phyloP scores from a whole-genome alignment of 257 asterid genomes.

The Solanum tarijense region DNA sequence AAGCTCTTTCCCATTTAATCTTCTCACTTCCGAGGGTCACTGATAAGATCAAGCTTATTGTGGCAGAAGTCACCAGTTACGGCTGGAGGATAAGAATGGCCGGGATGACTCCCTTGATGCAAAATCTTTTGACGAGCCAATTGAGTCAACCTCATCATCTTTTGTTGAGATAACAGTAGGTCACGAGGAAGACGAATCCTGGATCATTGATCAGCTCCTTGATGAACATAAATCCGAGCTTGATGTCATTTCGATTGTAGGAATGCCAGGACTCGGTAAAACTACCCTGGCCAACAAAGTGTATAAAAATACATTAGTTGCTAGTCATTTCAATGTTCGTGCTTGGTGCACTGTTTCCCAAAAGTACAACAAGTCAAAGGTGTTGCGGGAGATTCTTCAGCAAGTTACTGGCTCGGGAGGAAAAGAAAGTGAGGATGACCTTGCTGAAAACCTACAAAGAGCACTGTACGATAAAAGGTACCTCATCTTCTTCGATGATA shows the following conservation, averaged over 20 bases:
- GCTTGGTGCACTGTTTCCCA: no score
- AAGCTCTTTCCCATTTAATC: accelerated
- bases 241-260: neutral
- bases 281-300: neutral
- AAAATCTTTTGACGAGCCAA: no score
- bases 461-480: accelerated
- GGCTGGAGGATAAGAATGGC: no score
- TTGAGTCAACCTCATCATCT: no score
- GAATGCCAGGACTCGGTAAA: neutral
- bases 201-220: neutral
- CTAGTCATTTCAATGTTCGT: no score
- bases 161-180: no score
- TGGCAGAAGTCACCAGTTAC: accelerated
- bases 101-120: no score
- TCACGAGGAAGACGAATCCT: neutral
- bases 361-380: no score
- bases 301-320: no score
- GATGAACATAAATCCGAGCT: neutral
- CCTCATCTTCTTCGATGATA: no score
- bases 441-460: neutral
- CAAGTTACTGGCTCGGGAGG: neutral
- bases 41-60: no score
- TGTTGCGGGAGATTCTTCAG: neutral
- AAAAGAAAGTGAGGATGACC: neutral
- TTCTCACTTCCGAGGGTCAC: no score